Conservation (phyloP, 202 grass and related monocot genomes). For the Hordeum pubiflorum region DNA sequence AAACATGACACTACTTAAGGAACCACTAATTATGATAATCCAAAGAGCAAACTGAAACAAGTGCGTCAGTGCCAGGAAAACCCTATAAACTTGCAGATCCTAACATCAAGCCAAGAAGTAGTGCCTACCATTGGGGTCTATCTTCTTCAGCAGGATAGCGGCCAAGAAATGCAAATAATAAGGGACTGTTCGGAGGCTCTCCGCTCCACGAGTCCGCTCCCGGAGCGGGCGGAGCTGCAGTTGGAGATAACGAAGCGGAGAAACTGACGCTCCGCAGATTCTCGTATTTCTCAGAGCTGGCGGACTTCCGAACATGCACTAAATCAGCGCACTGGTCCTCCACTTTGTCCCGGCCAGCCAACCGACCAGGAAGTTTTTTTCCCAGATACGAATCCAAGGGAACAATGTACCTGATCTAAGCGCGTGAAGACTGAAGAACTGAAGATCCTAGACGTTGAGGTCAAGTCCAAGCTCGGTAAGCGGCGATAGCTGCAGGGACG, state of each 20-base stretch:
- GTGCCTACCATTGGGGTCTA: constrained; percentile 56
- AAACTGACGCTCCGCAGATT: too few species aligned
- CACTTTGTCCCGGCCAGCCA: constrained; percentile 14
- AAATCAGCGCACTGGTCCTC: constrained; percentile 35
- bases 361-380: neutral
- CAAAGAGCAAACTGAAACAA: too few species aligned
- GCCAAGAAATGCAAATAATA: constrained; percentile 69
- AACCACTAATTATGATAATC: too few species aligned
- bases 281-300: too few species aligned
- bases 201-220: too few species aligned
- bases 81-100: constrained; percentile 32
- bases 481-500: constrained; percentile 76
- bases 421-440: too few species aligned
- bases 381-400: neutral
- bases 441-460: constrained; percentile 67
- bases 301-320: too few species aligned
- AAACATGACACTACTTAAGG: neutral
- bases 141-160: constrained; percentile 69
- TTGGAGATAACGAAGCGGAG: too few species aligned
- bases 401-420: neutral
- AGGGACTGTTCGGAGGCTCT: too few species aligned
- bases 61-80: too few species aligned
- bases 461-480: constrained; percentile 61
- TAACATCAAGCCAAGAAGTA: constrained; percentile 59
- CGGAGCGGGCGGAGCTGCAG: too few species aligned